Evolutionary conservation across 2,329 filamentous ascomycete species (phyloP), one percentile per base, ranked within the genome.

Genomic region (Nemania diffusa): DNA sequence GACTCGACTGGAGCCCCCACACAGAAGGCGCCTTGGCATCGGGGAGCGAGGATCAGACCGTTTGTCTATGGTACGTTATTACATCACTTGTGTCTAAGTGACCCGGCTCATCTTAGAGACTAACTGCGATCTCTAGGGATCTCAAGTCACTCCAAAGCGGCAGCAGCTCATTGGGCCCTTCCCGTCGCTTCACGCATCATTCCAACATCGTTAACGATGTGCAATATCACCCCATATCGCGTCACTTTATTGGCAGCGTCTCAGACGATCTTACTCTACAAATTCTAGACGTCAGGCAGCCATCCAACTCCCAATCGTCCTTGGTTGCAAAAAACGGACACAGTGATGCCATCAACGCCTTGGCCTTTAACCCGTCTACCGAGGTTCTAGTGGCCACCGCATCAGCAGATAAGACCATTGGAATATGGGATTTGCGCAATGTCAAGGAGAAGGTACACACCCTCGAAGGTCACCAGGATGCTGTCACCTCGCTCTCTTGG

Each of bases 211-310:
- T 99, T 77, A 99, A 99, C 79, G 96, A 99, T 76, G 94, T 99
- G 34, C 94, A 98, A 81, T 93, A 97, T 77, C 95, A 98, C 74
- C 94, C 95, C 8, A 87, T 94, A 50, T 92, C 95, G 70, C 90
- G 89, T 74, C 90, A 90, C 73, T 90, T 97, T 70, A 92, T 99
- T 69, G 97, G 95, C 69, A 95, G 92, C 17, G 96, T 97, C 3
- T 98, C 96, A 3, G 96, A 99, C 78, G 96, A 99, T 78, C 86
- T 96, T 73, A 97, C 93, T 7, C 88, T 98, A 68, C 93, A 97
- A 79, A 91, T 99, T 67, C 86, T 98, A 67, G 96, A 99, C 78
- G 87, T 91, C n/a, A 91, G 96, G 74, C 87, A 88, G 76, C 77
- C 85, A 32, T 87, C 89, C 62, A 90, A 85, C 62, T 88, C 87